Conservation (phyloP, 2,329 filamentous ascomycete genomes). For the Pseudopithomyces maydicus region DNA sequence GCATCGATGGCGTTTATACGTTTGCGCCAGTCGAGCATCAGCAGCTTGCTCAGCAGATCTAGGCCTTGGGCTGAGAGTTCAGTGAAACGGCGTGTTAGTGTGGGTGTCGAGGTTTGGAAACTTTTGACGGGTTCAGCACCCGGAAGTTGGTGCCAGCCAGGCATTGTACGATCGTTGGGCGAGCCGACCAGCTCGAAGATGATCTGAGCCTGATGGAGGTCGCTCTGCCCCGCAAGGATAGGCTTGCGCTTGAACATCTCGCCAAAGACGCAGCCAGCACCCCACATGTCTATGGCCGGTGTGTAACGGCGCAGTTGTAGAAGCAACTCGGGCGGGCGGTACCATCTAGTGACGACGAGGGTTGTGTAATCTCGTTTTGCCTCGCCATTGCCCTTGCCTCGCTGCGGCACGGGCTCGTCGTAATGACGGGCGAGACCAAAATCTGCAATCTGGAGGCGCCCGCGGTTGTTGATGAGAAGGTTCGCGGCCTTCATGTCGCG, state of each 20-base stretch:
- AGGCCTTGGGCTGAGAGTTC: slow-evolving; percentile 76
- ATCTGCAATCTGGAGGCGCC: slow-evolving; percentile 94
- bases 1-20: slow-evolving; percentile 94
- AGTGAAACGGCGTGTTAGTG: slow-evolving; percentile 74
- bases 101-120: slow-evolving; percentile 66
- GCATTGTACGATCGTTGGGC: slow-evolving; percentile 90
- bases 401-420: slow-evolving; percentile 77
- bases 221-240: slow-evolving; percentile 87
- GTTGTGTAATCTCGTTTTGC: slow-evolving; percentile 91
- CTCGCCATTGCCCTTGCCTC: slow-evolving; percentile 80
- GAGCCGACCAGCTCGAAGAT: slow-evolving; percentile 94
- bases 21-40: slow-evolving; percentile 86
- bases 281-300: slow-evolving; percentile 98
- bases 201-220: slow-evolving; percentile 85
- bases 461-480: slow-evolving; percentile 91
- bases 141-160: slow-evolving; percentile 82
- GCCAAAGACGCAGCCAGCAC: slow-evolving; percentile 97
- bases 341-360: slow-evolving; percentile 97
- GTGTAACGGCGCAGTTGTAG: slow-evolving; percentile 89
- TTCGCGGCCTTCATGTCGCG: slow-evolving; percentile 99
- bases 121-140: slow-evolving; percentile 75
- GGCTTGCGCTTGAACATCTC: slow-evolving; percentile 96
- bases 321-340: slow-evolving; percentile 89
- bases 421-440: slow-evolving; percentile 95
- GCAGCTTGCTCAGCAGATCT: slow-evolving; percentile 77